A percentile compares a stretch with the other conserved stretches of the same genome.
These are phyloP conservation scores for Harringtonia lauricola DNA, from an alignment of 2,329 filamentous ascomycete genomes.

Conservation along the genomic window DNA sequence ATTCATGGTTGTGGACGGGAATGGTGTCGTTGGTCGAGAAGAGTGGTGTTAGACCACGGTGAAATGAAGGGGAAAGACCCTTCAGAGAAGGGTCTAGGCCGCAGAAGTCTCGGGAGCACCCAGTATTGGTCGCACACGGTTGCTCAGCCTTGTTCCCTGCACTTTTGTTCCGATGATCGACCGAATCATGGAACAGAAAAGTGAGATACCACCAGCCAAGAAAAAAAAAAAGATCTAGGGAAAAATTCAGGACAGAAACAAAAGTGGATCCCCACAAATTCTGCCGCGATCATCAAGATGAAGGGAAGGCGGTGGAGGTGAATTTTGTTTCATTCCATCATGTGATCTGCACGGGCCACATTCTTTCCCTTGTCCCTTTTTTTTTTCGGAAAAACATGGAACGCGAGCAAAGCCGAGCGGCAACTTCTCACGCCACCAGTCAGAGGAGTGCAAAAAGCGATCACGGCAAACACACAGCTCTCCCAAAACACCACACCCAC, in stretches of 20 bases:
- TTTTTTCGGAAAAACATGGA: slow-evolving; percentile 11
- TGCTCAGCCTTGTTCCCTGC: too few species aligned
- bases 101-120: too few species aligned
- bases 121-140: too few species aligned
- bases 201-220: neutral
- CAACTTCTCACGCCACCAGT: slow-evolving; percentile 11
- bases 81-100: too few species aligned
- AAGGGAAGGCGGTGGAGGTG: slow-evolving; percentile 3
- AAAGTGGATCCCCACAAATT: neutral
- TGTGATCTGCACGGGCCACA: slow-evolving; percentile 7
- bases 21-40: neutral
- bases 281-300: neutral
- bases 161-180: too few species aligned
- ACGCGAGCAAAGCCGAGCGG: neutral
- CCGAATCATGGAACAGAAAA: neutral
- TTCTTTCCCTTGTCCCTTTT: neutral
- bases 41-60: too few species aligned
- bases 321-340: too few species aligned
- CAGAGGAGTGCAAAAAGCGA: slow-evolving; percentile 8
- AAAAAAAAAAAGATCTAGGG: neutral
- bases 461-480: slow-evolving; percentile 6
- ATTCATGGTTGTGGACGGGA: slow-evolving; percentile 7
- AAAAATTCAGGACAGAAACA: too few species aligned
- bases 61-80: too few species aligned
- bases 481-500: neutral